phyloP scores from a whole-genome alignment of 768 basidiomycete species.

The Leucosporidium scottii region DNA sequence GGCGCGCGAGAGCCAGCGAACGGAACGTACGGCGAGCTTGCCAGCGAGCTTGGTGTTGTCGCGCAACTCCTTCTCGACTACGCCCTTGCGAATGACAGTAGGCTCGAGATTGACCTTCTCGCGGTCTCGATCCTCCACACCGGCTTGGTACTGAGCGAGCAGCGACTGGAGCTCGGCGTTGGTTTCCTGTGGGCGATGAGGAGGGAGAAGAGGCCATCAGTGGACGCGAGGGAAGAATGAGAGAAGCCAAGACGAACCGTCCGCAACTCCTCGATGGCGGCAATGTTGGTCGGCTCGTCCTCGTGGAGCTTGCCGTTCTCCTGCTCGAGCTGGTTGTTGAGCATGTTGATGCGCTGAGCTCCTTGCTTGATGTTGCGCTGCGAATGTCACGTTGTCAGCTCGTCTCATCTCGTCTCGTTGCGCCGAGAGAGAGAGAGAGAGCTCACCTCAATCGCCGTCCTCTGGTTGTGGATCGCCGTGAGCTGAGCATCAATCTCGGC shows the following conservation, averaged over 20 bases:
- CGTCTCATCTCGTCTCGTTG: too few species aligned
- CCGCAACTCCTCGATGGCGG: slow-evolving; percentile 14
- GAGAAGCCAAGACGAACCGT: slow-evolving; percentile 2
- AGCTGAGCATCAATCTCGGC: slow-evolving; percentile 47
- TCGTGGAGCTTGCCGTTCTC: slow-evolving; percentile 16
- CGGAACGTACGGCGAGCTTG: slow-evolving; percentile 3
- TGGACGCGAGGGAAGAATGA: neutral
- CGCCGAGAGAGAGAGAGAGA: too few species aligned
- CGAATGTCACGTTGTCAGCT: neutral
- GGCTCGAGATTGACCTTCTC: slow-evolving; percentile 39
- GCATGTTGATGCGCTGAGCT: neutral
- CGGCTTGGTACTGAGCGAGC: slow-evolving; percentile 11
- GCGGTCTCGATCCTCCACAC: neutral
- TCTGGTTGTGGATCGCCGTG: slow-evolving; percentile 52
- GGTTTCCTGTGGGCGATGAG: slow-evolving; percentile 10
- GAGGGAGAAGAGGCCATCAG: neutral
- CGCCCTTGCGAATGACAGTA: slow-evolving; percentile 47
- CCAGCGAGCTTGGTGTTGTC: neutral
- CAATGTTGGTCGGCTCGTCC: slow-evolving; percentile 31
- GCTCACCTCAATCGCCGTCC: slow-evolving; percentile 49
- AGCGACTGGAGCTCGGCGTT: slow-evolving; percentile 13
- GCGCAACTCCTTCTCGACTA: slow-evolving; percentile 43
- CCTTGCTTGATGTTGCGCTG: neutral
- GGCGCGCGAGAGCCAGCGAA: neutral
- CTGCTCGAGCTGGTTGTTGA: slow-evolving; percentile 5